Base-by-base conservation (phyloP, 495 filamentous ascomycete species). In the Neurospora tetrasperma region DNA sequence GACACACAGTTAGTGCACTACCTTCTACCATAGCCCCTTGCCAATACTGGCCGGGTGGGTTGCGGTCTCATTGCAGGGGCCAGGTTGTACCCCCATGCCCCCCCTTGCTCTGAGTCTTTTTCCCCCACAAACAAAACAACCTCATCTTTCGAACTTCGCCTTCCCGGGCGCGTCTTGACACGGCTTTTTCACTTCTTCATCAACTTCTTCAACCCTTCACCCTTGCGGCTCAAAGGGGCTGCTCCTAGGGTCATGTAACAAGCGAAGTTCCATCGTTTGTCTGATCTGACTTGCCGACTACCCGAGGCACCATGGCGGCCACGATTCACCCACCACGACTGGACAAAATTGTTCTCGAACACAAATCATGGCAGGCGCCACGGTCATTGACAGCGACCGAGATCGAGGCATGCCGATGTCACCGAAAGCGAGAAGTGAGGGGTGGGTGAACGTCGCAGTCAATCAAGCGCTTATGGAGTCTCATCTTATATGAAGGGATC, bases 191-290 rank as follows among this genome's bases (percentile, higher is more conserved):
- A 4, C 12, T 31, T 31, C 23, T 16, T 62, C 54, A 62, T 12
- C 54, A 62, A 46, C 16, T 31, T 31, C 5, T 16, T 62, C 23
- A 62, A 62, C 23, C 23, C 27, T 0, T 31, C 54, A 62, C 54
- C 54, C 23, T 62, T 79, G 78, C 78, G 79, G 78, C 78, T 81
- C 79, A 62, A 62, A 12, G 42, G 54, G 54, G 70, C 35, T 38
- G 35, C 69, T 40, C 23, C 23, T 62, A 62, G 20, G 16, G 44
- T 74, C 16, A 14, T 78, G 78, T 79, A 77, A 81, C 79, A 69
- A 46, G 43, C 75, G 70, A 70, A 74, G 79, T 81, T 76, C 77
- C 79, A 81, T 71, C 72, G 73, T 76, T 75, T 74, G 78, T 81
- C 78, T 81, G 79, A 81, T 81, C 76, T 38, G 35, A 38, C 35